Base-by-base conservation (phyloP, 2,329 filamentous ascomycete genomes). In the Magnaporthiopsis rhizophila region DNA sequence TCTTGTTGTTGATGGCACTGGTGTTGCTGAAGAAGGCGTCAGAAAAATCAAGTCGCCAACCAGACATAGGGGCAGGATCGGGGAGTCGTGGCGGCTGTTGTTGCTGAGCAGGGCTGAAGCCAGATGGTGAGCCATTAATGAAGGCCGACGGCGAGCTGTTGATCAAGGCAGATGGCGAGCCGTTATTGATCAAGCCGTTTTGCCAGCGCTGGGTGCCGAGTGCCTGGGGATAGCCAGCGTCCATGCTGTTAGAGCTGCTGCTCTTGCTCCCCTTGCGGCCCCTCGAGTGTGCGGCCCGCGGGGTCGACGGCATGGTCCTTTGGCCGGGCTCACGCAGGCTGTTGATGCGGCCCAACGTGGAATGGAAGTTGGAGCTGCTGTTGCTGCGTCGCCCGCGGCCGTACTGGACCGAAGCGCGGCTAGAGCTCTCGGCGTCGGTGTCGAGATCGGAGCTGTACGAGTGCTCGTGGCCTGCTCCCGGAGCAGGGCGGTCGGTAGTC, bases 341-440 rank as follows among this genome's bases (percentile, higher is more conserved):
- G 72, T 88, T 87, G 71, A 89, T 83, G 67, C 85, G 83, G 59
- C 81, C 81, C 62, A 88, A 76, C 58, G 80, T 80, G 12, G 83
- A 77, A 69, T 85, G 85, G 70, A 89, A 88, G 72, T 88, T 90
- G 50, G 89, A 91, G 73, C 88, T 90, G 79, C 90, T 94, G 73
- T 92, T 92, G 77, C 91, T 95, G 65, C 90, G 85, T 65, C 88
- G 85, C 18, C 86, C 84, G 62, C 85, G 81, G 26, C 84, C 82
- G 45, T 75, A 71, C 67, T 79, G 78, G 67, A 78, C 79, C n/a
- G 83, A 85, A 65, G 82, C 75, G 64, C 80, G 77, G 71, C 80
- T 83, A 24, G 79, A 76, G 68, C 84, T 82, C 72, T 87, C 83
- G 68, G 85, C 82, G 72, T 87, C 83, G 66, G 76, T 77, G 32